These are phyloP conservation scores for Nemania sp. DNA, from an alignment of 2,329 filamentous ascomycete genomes.

Conservation along the genomic window DNA sequence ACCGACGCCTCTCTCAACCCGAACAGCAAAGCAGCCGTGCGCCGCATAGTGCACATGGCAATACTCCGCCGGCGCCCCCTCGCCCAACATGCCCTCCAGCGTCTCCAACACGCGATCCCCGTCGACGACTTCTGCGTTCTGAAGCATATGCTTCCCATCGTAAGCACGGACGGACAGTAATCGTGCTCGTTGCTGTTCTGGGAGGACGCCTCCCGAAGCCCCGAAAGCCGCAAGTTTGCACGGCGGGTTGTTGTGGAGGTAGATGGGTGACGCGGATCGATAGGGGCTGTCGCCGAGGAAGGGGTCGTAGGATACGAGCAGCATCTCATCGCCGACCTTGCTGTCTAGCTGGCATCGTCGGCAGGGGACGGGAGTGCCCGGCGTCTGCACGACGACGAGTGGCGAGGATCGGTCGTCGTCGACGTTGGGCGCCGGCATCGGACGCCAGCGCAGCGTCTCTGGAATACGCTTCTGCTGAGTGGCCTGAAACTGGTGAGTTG, in stretches of 20 bases:
- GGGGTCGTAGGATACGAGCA: conserved; percentile 25
- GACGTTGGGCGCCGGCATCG: conserved; percentile 12
- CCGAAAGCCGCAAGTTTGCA: conserved; percentile 10
- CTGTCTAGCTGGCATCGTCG: conserved; percentile 21
- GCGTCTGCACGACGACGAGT: conserved; percentile 1
- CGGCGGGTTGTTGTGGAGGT: conserved; percentile 13
- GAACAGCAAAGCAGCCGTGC: conserved; percentile 24
- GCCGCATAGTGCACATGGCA: conserved; percentile 20
- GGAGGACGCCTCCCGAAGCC: neutral
- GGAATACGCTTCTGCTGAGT: conserved; percentile 4
- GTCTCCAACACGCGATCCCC: conserved; percentile 16
- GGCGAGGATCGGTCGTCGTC: neutral
- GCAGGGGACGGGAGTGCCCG: conserved; percentile 16
- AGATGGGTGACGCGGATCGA: conserved; percentile 22
- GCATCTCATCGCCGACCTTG: conserved; percentile 20
- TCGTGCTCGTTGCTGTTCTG: conserved; percentile 9
- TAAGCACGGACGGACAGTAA: conserved; percentile 19
- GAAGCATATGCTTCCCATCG: conserved; percentile 23
- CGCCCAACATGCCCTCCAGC: conserved; percentile 13
- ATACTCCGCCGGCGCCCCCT: conserved; percentile 13
- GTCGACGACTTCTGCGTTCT: conserved; percentile 10
- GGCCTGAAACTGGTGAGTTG: neutral
- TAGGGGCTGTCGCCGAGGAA: conserved; percentile 27
- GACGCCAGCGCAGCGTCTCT: conserved; percentile 14
- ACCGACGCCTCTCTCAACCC: conserved; percentile 17